These are phyloP conservation scores for Polyporus tsugae DNA, from an alignment of 1,284 basidiomycete species.

Conservation along the genomic window DNA sequence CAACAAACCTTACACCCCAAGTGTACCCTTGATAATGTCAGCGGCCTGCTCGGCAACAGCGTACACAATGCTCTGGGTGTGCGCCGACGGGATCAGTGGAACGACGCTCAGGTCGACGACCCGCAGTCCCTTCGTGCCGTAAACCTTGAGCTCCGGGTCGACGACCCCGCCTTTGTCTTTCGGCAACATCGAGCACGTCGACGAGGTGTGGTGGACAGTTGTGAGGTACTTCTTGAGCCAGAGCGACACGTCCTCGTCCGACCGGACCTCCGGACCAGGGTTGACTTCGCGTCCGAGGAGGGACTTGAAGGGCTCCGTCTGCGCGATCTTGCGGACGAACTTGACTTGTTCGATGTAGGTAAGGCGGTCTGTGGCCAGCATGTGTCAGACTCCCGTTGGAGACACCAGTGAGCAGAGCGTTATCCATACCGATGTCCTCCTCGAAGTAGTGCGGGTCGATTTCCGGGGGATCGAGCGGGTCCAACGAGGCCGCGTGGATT, in stretches of 20 bases:
- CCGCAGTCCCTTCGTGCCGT: slow-evolving; percentile 62
- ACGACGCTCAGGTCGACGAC: slow-evolving; percentile 60
- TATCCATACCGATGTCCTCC: slow-evolving; percentile 49
- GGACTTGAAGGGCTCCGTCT: slow-evolving; percentile 52
- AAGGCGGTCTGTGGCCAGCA: slow-evolving; percentile 42
- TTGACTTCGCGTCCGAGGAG: slow-evolving; percentile 44
- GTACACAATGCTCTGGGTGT: slow-evolving; percentile 21
- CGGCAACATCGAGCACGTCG: slow-evolving; percentile 56
- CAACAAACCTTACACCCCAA: not conserved
- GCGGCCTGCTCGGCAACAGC: slow-evolving; percentile 20
- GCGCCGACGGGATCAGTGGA: slow-evolving; percentile 17
- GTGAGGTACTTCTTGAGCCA: slow-evolving; percentile 20
- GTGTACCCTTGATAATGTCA: slow-evolving; percentile 19
- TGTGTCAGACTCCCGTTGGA: not conserved
- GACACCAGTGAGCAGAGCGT: slow-evolving; percentile 9
- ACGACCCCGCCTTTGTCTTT: slow-evolving; percentile 59
- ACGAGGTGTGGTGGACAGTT: slow-evolving; percentile 28
- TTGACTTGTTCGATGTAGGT: slow-evolving; percentile 58
- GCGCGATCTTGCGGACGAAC: slow-evolving; percentile 50
- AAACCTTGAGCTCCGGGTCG: slow-evolving; percentile 57
- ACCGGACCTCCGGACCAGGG: slow-evolving; percentile 44
- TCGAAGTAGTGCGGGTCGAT: slow-evolving; percentile 60
- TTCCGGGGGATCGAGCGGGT: slow-evolving; percentile 50
- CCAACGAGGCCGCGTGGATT: slow-evolving; percentile 49
- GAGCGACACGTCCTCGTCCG: slow-evolving; percentile 26